phyloP scores from a whole-genome alignment of 2,329 filamentous ascomycete genomes.

The Berkeleyomyces rouxiae region DNA sequence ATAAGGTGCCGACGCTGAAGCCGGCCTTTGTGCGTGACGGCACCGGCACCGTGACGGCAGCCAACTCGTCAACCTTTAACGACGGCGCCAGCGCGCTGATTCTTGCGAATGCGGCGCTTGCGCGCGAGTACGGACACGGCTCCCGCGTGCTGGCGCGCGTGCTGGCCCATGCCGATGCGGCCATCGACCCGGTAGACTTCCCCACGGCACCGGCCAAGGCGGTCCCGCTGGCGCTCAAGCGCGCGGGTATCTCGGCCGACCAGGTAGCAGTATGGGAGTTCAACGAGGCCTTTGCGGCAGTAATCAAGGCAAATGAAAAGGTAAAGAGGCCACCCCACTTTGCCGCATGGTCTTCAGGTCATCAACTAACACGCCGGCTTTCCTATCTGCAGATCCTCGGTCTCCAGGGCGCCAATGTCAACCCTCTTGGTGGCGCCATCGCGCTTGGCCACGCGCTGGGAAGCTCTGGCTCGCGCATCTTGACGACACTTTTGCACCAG shows the following conservation, averaged over 20 bases:
- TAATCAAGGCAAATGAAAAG: slow-evolving; percentile 89
- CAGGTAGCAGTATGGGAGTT: slow-evolving; percentile 95
- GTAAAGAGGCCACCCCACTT: slow-evolving; percentile 23
- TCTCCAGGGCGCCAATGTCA: slow-evolving; percentile 63
- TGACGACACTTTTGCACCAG: slow-evolving; percentile 82
- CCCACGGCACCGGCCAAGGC: slow-evolving; percentile 83
- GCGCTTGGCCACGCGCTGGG: slow-evolving; percentile 82
- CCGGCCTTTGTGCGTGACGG: slow-evolving; percentile 80
- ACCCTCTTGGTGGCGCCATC: slow-evolving; percentile 80
- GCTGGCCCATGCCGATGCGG: slow-evolving; percentile 73
- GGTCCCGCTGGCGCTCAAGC: slow-evolving; percentile 72
- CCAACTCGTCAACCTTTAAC: slow-evolving; percentile 86
- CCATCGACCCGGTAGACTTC: slow-evolving; percentile 84
- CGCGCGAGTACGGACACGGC: slow-evolving; percentile 58
- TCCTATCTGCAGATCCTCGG: slow-evolving; percentile 47
- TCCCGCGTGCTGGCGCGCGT: slow-evolving; percentile 79
- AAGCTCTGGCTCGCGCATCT: slow-evolving; percentile 80
- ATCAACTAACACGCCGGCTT: background rate
- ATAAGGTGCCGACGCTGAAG: slow-evolving; percentile 74
- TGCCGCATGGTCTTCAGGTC: background rate
- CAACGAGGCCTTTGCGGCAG: slow-evolving; percentile 93
- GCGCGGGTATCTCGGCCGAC: slow-evolving; percentile 78
- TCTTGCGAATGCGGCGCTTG: slow-evolving; percentile 63
- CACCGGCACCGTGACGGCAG: slow-evolving; percentile 80
- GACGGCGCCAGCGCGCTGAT: slow-evolving; percentile 88